Conservation (phyloP, 768 basidiomycete genomes). For the Termitomyces sp. region DNA sequence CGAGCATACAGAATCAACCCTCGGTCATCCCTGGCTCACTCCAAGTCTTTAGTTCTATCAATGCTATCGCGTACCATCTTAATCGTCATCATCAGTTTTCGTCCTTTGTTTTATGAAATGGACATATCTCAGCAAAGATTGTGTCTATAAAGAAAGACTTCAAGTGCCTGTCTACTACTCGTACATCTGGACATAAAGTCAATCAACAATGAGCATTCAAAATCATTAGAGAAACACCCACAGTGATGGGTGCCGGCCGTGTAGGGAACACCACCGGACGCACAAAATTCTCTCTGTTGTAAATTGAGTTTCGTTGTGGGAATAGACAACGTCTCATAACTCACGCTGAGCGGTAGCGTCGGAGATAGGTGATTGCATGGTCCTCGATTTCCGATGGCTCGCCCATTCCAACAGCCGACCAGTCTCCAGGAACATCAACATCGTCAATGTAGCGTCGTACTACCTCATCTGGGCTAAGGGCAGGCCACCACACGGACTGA, state of each 20-base stretch:
- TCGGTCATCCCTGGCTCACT: conserved; percentile 1
- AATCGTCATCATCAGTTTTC: neutral
- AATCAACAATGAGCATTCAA: conserved; percentile 4
- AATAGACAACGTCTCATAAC: too few species aligned
- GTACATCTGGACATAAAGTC: conserved; percentile 10
- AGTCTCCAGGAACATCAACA: conserved; percentile 65
- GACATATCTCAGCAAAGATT: conserved; percentile 6
- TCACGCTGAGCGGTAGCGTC: conserved; percentile 88
- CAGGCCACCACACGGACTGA: conserved; percentile 87
- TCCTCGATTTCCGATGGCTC: conserved; percentile 77
- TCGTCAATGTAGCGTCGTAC: conserved; percentile 85
- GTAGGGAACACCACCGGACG: too few species aligned
- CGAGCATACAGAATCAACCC: conserved; percentile 10
- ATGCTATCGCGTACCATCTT: conserved; percentile 7
- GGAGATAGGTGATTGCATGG: conserved; percentile 84
- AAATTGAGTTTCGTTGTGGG: conserved; percentile 4
- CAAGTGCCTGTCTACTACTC: conserved; percentile 16
- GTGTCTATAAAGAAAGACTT: conserved; percentile 17
- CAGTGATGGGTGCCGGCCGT: conserved; percentile 18
- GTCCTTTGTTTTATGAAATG: neutral
- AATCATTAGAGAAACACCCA: conserved; percentile 20
- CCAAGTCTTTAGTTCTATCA: conserved; percentile 10
- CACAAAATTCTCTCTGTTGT: conserved; percentile 54
- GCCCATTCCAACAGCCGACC: conserved; percentile 74
- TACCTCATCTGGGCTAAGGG: conserved; percentile 87